Evolutionary conservation across 1,284 basidiomycete species (phyloP).

Genomic region (Heliocybe sulcata): DNA sequence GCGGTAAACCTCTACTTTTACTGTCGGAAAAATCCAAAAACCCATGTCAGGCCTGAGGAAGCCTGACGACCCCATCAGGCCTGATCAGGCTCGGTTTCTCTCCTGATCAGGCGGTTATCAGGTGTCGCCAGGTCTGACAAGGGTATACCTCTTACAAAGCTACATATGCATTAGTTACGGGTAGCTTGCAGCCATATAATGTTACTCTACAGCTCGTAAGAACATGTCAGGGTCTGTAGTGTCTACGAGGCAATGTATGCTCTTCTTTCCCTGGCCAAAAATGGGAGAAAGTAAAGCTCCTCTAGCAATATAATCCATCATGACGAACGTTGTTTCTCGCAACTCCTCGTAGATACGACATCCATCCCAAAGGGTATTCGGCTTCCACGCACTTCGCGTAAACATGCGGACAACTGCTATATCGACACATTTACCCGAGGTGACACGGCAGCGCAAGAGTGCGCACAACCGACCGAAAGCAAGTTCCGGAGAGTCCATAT

Average conservation of each 20-base stretch:
- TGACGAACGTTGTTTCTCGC: conserved; percentile 8
- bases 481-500: conserved; percentile 12
- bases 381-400: conserved; percentile 14
- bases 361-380: conserved; percentile 16
- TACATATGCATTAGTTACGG: no score
- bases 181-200: no score
- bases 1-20: not conserved
- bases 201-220: conserved; percentile 5
- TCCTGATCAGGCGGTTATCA: not conserved
- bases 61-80: not conserved
- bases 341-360: conserved; percentile 11
- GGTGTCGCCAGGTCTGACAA: not conserved
- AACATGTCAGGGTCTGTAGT: conserved; percentile 16
- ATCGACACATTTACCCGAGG: conserved; percentile 13
- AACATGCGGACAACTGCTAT: conserved; percentile 15
- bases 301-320: conserved; percentile 11
- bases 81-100: not conserved
- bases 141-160: not conserved
- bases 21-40: not conserved
- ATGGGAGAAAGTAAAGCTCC: conserved; percentile 12
- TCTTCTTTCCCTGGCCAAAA: conserved; percentile 5
- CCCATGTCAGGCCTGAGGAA: not conserved
- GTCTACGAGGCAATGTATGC: conserved; percentile 9
- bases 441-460: conserved; percentile 9
- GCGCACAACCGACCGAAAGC: conserved; percentile 10